Percentiles rank a stretch among this genome's conserved stretches.
phyloP scores from a whole-genome alignment of 306 rosid species.

The Prinsepia uniflora region DNA sequence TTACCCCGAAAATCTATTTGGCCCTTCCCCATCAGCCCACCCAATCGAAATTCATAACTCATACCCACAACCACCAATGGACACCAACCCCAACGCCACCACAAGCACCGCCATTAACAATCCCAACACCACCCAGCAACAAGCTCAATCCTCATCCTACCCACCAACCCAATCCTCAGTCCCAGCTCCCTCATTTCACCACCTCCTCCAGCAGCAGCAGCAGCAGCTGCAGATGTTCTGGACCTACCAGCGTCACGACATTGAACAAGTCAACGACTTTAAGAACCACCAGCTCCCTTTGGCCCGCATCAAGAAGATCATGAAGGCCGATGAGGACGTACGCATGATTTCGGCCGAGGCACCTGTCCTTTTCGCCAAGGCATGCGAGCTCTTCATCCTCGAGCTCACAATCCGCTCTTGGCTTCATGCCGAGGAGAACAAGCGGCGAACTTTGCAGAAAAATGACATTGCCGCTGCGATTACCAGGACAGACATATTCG shows the following conservation, averaged over 20 bases:
- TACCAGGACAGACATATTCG: constrained; percentile 87
- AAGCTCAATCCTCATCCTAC: constrained; percentile 27
- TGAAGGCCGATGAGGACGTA: constrained; percentile 98
- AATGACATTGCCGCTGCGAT: constrained; percentile 93
- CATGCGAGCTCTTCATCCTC: constrained; percentile 98
- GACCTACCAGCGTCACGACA: constrained; percentile 84
- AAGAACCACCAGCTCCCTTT: constrained; percentile 97
- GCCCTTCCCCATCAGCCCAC: background rate
- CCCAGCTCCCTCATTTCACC: constrained; percentile 61
- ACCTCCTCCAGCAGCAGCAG: constrained; percentile 87
- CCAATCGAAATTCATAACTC: background rate
- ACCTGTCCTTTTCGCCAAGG: constrained; percentile 85
- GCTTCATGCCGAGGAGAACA: constrained; percentile 99
- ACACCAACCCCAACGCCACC: background rate
- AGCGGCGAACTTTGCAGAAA: constrained; percentile 87
- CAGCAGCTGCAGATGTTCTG: constrained; percentile 98
- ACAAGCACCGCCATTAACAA: background rate
- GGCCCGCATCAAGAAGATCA: constrained; percentile 98
- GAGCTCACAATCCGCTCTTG: constrained; percentile 96
- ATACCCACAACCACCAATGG: constrained; percentile 11
- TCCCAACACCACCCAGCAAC: background rate
- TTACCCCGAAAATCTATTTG: constrained; percentile 3
- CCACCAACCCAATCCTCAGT: constrained; percentile 40
- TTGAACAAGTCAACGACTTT: constrained; percentile 87
- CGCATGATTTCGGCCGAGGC: constrained; percentile 99